Conservation (phyloP, 768 basidiomycete genomes). For the Rhodotorula kratochvilovae region DNA sequence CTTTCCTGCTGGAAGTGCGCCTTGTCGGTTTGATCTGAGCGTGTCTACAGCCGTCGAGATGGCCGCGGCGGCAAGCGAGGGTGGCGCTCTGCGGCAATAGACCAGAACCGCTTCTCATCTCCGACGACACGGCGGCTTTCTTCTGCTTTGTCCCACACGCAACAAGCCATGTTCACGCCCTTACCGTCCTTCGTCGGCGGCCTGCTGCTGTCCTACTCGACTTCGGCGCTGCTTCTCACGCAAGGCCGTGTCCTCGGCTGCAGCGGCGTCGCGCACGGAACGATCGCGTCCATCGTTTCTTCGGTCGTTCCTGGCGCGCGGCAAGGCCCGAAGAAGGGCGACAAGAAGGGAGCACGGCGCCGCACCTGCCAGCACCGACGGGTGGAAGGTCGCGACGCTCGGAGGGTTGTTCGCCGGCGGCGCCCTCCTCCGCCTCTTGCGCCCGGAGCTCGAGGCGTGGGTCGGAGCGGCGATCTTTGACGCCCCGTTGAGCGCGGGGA, state of each 20-base stretch:
- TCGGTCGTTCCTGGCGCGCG: neutral
- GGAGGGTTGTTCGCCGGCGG: slow-evolving; percentile 17
- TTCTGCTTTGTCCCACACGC: neutral
- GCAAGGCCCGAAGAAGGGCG: neutral
- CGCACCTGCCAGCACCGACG: neutral
- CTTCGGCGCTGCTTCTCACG: slow-evolving; percentile 43
- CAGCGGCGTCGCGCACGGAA: slow-evolving; percentile 45
- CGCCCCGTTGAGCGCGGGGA: slow-evolving; percentile 21
- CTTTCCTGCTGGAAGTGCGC: too few species aligned
- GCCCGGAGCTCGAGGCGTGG: neutral
- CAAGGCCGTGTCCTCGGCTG: slow-evolving; percentile 48
- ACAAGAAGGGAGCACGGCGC: too few species aligned
- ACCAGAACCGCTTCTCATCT: neutral
- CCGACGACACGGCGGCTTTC: neutral
- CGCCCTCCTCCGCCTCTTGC: neutral
- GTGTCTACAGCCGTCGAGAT: too few species aligned
- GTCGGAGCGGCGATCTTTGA: slow-evolving; percentile 23
- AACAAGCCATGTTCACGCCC: slow-evolving; percentile 16
- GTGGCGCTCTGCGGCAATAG: too few species aligned
- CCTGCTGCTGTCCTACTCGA: slow-evolving; percentile 45
- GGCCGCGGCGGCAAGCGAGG: too few species aligned
- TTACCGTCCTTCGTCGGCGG: slow-evolving; percentile 44
- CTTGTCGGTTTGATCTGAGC: too few species aligned
- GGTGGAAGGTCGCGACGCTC: slow-evolving; percentile 11
- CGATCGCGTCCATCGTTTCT: slow-evolving; percentile 4